These are phyloP conservation scores for Phoma sp. DNA, from an alignment of 2,329 filamentous ascomycete genomes.

Conservation along the genomic window DNA sequence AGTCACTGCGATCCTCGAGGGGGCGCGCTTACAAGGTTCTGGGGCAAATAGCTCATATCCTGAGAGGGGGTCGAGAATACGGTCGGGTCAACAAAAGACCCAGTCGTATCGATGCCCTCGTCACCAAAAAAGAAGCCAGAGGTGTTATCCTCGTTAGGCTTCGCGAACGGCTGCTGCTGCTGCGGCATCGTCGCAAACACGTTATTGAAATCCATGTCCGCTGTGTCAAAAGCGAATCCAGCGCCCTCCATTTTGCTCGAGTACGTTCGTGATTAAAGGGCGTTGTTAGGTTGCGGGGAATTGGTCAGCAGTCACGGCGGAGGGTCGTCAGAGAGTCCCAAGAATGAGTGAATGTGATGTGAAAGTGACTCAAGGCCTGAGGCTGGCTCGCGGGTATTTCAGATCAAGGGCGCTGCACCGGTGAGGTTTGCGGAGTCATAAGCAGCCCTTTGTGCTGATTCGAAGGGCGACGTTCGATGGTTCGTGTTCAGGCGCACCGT, in stretches of 20 bases:
- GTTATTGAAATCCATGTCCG: constrained; percentile 40
- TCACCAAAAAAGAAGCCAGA: constrained; percentile 41
- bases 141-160: constrained; percentile 42
- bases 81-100: constrained; percentile 29
- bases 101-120: constrained; percentile 44
- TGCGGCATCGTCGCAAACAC: constrained; percentile 33
- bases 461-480: constrained; percentile 12
- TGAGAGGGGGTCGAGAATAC: constrained; percentile 29
- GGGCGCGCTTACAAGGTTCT: constrained; percentile 36
- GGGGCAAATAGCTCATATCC: constrained; percentile 33
- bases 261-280: constrained; percentile 18
- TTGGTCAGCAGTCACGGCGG: constrained; percentile 29
- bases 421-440: constrained; percentile 14
- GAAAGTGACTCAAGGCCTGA: constrained; percentile 40
- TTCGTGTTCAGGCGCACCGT: constrained; percentile 10
- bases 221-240: constrained; percentile 40
- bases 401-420: constrained; percentile 26
- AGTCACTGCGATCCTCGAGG: background rate
- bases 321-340: constrained; percentile 26
- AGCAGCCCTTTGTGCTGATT: constrained; percentile 15
- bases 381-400: constrained; percentile 32
- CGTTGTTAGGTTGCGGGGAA: constrained; percentile 24
- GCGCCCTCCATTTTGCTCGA: constrained; percentile 37
- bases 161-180: constrained; percentile 31
- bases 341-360: constrained; percentile 35